phyloP scores from a whole-genome alignment of 75 land plant genomes.

The Gnetum montanum region DNA sequence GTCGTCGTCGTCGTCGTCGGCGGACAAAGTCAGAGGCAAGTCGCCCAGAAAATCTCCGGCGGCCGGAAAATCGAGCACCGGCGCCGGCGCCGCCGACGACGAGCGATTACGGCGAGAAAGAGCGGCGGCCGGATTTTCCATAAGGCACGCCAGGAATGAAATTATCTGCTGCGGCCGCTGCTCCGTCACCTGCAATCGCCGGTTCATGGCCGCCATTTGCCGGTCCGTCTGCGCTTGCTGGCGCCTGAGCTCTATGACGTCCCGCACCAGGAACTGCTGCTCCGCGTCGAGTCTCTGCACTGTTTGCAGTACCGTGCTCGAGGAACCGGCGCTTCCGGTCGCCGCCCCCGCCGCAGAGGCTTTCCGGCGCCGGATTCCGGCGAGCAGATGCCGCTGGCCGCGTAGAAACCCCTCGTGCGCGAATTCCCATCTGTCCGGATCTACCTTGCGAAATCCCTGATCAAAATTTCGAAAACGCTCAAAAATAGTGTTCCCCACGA shows the following conservation, averaged over 20 bases:
- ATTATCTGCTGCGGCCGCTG: constrained; percentile 59
- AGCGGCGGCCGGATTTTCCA: constrained; percentile 45
- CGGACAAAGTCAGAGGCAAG: too few species aligned
- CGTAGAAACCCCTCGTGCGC: constrained; percentile 54
- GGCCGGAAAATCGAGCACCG: too few species aligned
- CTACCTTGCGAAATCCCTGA: constrained; percentile 67
- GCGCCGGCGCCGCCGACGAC: too few species aligned
- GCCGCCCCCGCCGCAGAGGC: background rate
- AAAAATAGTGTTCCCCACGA: too few species aligned
- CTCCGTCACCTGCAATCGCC: constrained; percentile 43
- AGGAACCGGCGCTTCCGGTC: background rate
- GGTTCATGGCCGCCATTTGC: constrained; percentile 27
- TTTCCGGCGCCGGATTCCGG: constrained; percentile 24
- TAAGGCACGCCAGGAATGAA: constrained; percentile 43
- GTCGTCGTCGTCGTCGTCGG: too few species aligned
- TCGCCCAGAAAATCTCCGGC: too few species aligned
- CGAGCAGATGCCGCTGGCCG: constrained; percentile 41
- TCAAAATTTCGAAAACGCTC: background rate
- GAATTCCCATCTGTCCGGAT: constrained; percentile 74
- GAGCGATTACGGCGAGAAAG: too few species aligned
- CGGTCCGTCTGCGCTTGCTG: constrained; percentile 27
- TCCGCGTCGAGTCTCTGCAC: constrained; percentile 31
- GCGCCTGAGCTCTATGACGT: constrained; percentile 30
- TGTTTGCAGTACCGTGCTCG: constrained; percentile 18
- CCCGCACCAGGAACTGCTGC: constrained; percentile 31